Base-by-base conservation (phyloP, 345 rosid genomes). In the Ailanthus altissimus region DNA sequence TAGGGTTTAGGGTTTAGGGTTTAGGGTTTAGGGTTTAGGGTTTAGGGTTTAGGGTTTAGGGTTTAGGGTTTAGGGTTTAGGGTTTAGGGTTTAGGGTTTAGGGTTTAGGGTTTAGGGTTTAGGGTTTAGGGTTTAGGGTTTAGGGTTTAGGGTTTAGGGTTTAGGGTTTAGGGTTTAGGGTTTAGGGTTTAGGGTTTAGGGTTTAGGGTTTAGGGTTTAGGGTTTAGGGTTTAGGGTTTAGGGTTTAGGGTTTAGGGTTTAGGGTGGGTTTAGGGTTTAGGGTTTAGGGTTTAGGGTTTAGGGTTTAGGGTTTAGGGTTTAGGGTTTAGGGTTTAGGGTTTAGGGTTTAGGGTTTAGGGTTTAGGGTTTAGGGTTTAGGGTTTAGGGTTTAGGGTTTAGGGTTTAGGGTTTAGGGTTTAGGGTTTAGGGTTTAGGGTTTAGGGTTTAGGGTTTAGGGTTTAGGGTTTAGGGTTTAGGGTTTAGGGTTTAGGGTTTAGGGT, bases 371-470 rank as follows among this genome's bases (percentile, higher is more conserved):
- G n/a, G n/a, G n/a, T n/a, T n/a, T n/a, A n/a, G n/a, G n/a, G n/a
- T n/a, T n/a, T n/a, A n/a, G n/a, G n/a, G n/a, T n/a, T n/a, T n/a
- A n/a, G n/a, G n/a, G n/a, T n/a, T n/a, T n/a, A n/a, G n/a, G n/a
- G n/a, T n/a, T n/a, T n/a, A n/a, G n/a, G n/a, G n/a, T n/a, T n/a
- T n/a, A n/a, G n/a, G n/a, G n/a, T n/a, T n/a, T n/a, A n/a, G n/a
- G n/a, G n/a, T n/a, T 72, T 32, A 21, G 26, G 75, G 73, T 49
- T 70, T 70, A 36, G 50, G 75, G 75, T 8, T 72, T 56, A 36
- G 64, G 75, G 75, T 54, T 56, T 72, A 36, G 64, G 75, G 64
- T 72, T 72, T 56, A 72, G 64, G 75, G 75, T 56, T 72, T 56
- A 72, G 75, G 64, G 75, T 56, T 72, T 51, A 36, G 36, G 64